Evolutionary conservation across 768 basidiomycete genomes (phyloP).

Genomic region (Auricularia cornea): DNA sequence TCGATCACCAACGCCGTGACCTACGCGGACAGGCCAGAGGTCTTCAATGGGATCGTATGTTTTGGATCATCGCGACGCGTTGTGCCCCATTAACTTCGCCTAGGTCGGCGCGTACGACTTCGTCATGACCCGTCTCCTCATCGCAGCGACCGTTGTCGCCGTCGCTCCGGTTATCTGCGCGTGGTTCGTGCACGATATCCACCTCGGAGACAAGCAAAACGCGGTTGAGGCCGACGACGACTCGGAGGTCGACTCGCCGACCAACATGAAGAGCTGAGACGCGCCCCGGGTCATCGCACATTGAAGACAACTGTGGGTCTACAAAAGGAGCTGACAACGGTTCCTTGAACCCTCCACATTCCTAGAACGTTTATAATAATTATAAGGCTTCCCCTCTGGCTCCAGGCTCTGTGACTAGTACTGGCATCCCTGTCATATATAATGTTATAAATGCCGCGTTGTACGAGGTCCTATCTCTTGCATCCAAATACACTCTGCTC

Average conservation of each 20-base stretch:
- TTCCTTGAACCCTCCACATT: no score
- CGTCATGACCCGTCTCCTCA: slow-evolving; percentile 49
- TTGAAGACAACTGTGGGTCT: no score
- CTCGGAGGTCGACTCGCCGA: background rate
- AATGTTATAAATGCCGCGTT: no score
- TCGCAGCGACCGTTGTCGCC: slow-evolving; percentile 43
- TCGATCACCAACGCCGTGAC: slow-evolving; percentile 44
- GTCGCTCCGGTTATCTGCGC: slow-evolving; percentile 52
- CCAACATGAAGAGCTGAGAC: background rate
- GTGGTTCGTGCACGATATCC: slow-evolving; percentile 55
- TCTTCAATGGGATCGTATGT: slow-evolving; percentile 10
- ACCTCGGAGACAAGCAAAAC: slow-evolving; percentile 64
- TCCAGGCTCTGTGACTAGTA: no score
- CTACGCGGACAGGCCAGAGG: slow-evolving; percentile 43
- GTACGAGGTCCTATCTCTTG: no score
- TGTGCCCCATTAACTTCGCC: slow-evolving; percentile 20
- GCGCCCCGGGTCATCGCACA: no score
- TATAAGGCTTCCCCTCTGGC: no score
- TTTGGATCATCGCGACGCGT: slow-evolving; percentile 50
- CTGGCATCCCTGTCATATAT: no score
- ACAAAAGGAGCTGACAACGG: no score
- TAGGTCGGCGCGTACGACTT: slow-evolving; percentile 36
- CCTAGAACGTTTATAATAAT: no score
- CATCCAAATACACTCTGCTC: no score
- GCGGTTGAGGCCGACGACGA: slow-evolving; percentile 48